A percentile compares a stretch with the other conserved stretches of the same genome.
phyloP scores from a whole-genome alignment of 495 filamentous ascomycete genomes.

The Tuber microsphaerosporum region DNA sequence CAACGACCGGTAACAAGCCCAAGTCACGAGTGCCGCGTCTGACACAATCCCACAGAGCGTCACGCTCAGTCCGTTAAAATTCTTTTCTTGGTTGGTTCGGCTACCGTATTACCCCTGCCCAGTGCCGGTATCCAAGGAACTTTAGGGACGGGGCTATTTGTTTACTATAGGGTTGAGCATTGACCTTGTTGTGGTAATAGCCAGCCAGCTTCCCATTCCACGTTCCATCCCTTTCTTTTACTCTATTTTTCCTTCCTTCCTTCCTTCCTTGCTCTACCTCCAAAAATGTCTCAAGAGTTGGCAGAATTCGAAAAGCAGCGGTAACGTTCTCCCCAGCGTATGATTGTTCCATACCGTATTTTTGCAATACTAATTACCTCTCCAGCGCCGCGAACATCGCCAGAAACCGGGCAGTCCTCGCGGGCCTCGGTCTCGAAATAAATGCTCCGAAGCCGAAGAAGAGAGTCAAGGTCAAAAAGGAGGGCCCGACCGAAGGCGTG shows the following conservation, averaged over 20 bases:
- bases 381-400: slow-evolving; percentile 29
- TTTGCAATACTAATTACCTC: not conserved
- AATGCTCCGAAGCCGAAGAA: slow-evolving; percentile 5
- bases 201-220: not conserved
- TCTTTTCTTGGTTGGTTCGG: not conserved
- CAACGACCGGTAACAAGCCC: not conserved
- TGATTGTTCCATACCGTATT: not conserved
- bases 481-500: not conserved
- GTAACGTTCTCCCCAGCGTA: not conserved
- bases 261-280: not conserved
- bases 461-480: slow-evolving; percentile 16
- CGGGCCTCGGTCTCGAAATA: slow-evolving; percentile 25
- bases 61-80: not conserved
- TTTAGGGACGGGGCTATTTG: not conserved
- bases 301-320: not conserved
- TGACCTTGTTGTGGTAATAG: not conserved
- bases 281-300: not conserved
- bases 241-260: not conserved
- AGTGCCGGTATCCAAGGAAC: not conserved
- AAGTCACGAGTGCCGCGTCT: not conserved
- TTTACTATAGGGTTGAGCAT: not conserved
- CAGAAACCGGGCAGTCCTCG: slow-evolving; percentile 23
- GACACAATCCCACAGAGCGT: not conserved
- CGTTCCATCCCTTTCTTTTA: not conserved
- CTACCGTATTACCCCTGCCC: not conserved